A percentile compares a stretch with the other conserved stretches of the same genome.
phyloP scores from a whole-genome alignment of 139 green algal species.

The Closterium sp. region DNA sequence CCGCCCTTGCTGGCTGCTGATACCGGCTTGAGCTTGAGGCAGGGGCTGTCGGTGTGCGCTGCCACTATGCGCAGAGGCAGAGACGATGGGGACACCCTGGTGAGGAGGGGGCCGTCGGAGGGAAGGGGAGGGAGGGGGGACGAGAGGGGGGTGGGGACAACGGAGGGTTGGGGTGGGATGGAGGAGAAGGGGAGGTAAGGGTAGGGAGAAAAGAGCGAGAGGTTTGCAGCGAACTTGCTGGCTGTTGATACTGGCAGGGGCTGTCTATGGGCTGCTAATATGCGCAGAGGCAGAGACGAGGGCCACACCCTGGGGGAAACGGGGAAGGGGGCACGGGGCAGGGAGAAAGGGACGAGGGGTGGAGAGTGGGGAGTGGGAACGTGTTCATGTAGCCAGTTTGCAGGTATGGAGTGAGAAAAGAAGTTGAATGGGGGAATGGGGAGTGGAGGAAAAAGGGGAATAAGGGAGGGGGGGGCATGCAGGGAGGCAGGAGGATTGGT shows the following conservation, averaged over 20 bases:
- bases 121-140: neutral
- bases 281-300: neutral
- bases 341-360: neutral
- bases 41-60: constrained; percentile 86
- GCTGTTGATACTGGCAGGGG: no score
- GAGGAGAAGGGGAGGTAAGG: neutral
- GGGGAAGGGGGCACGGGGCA: neutral
- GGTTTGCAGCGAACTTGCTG: neutral
- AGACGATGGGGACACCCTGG: constrained; percentile 70
- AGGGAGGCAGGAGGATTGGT: no score
- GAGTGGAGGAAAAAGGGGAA: no score
- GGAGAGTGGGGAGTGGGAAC: no score
- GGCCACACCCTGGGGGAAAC: neutral
- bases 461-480: no score
- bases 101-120: neutral
- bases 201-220: neutral
- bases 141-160: neutral
- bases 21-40: constrained; percentile 66
- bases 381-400: no score
- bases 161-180: neutral
- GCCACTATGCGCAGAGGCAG: constrained; percentile 90
- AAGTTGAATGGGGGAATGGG: no score
- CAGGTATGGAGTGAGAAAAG: no score
- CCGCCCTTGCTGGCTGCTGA: constrained; percentile 63
- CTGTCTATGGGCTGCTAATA: neutral